Evolutionary conservation across 2,329 filamentous ascomycete genomes (phyloP).

Genomic region (Septoria linicola): DNA sequence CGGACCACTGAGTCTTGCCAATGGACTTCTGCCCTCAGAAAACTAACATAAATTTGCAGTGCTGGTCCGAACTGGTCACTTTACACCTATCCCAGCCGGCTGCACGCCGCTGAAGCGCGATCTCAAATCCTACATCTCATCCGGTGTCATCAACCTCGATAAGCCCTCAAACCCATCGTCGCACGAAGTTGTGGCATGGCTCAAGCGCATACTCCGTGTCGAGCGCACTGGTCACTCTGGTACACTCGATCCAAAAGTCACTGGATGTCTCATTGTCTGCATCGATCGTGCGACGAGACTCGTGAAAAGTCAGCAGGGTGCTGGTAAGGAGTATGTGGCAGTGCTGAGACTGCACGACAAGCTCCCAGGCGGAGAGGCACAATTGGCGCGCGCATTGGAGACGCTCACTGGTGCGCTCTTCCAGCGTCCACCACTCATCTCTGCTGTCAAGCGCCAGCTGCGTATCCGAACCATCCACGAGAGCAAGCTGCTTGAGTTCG

Average conservation of each 20-base stretch:
- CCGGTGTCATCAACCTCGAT: slow-evolving; percentile 96
- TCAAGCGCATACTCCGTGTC: slow-evolving; percentile 91
- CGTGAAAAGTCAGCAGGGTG: slow-evolving; percentile 98
- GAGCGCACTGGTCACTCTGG: slow-evolving; percentile 99
- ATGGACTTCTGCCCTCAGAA: slow-evolving; percentile 25
- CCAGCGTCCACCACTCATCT: slow-evolving; percentile 95
- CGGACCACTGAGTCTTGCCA: not conserved
- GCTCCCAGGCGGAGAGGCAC: slow-evolving; percentile 86
- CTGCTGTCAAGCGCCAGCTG: slow-evolving; percentile 96
- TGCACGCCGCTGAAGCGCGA: slow-evolving; percentile 90
- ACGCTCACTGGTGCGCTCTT: slow-evolving; percentile 95
- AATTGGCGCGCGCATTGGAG: slow-evolving; percentile 91
- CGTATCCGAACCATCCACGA: slow-evolving; percentile 98
- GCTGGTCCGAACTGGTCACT: slow-evolving; percentile 90
- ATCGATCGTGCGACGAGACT: slow-evolving; percentile 95
- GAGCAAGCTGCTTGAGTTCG: slow-evolving; percentile 92
- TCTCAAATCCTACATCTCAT: slow-evolving; percentile 94
- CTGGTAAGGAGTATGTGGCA: slow-evolving; percentile 98
- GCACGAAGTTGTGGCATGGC: slow-evolving; percentile 98
- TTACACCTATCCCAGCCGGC: slow-evolving; percentile 92
- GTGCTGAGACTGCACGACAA: slow-evolving; percentile 95
- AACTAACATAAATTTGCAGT: slow-evolving; percentile 53
- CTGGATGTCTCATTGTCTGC: slow-evolving; percentile 89
- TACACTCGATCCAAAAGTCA: slow-evolving; percentile 97
- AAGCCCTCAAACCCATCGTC: slow-evolving; percentile 97